Percentiles rank a stretch among this genome's conserved stretches.
Conservation (phyloP, 768 basidiomycete species). For the Mycena leptocephala region DNA sequence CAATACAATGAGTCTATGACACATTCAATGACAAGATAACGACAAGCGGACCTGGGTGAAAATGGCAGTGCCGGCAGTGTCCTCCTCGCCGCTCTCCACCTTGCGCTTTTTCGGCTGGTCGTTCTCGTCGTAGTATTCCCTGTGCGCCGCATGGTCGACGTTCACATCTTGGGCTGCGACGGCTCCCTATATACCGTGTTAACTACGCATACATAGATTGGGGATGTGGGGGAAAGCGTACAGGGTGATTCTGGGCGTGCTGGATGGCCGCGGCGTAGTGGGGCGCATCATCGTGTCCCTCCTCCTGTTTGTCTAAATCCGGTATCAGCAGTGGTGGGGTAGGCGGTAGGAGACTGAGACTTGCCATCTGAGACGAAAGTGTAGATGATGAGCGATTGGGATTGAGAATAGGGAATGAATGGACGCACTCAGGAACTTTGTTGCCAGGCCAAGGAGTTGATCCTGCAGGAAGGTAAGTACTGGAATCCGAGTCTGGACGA, state of each 20-base stretch:
- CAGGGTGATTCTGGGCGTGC: slow-evolving; percentile 15
- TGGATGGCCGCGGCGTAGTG: slow-evolving; percentile 1
- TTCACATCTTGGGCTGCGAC: too few relatives aligned
- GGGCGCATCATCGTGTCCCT: slow-evolving; percentile 24
- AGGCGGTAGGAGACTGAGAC: not conserved
- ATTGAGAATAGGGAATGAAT: not conserved
- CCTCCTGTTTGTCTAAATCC: slow-evolving; percentile 1
- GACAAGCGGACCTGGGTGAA: slow-evolving; percentile 15
- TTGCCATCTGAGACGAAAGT: slow-evolving; percentile 7
- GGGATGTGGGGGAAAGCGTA: not conserved
- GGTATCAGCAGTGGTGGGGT: not conserved
- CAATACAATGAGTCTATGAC: too few relatives aligned
- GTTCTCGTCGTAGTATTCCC: slow-evolving; percentile 25
- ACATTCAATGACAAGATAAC: not conserved
- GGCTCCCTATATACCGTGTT: not conserved
- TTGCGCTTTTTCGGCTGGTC: not conserved
- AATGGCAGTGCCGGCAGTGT: slow-evolving; percentile 25
- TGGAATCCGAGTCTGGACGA: not conserved
- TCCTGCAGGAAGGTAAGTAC: slow-evolving; percentile 8
- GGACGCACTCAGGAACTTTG: slow-evolving; percentile 22
- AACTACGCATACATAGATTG: not conserved
- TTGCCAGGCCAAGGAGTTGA: slow-evolving; percentile 10
- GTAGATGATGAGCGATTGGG: slow-evolving; percentile 22
- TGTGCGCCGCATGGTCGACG: too few relatives aligned
- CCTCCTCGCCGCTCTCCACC: not conserved